Evolutionary conservation across 2,329 filamentous ascomycete genomes (phyloP).

Genomic region (Chlorencoelia australis): DNA sequence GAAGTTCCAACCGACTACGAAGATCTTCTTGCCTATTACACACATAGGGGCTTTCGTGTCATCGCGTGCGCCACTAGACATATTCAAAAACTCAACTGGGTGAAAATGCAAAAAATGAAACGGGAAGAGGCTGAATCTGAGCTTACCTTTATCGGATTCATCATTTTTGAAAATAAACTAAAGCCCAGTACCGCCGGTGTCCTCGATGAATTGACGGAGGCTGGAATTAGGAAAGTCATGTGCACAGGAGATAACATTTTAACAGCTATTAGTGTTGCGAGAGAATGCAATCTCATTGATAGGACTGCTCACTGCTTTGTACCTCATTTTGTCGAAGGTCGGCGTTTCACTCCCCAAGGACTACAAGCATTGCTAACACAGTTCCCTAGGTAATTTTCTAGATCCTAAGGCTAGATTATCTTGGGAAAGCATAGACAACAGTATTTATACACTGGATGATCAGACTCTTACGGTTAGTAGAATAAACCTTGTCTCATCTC

Average conservation of each 20-base stretch:
- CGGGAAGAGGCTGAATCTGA: constrained; percentile 73
- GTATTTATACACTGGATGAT: constrained; percentile 65
- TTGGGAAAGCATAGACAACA: constrained; percentile 96
- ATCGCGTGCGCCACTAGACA: constrained; percentile 92
- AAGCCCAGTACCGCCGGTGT: constrained; percentile 78
- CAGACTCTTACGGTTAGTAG: constrained; percentile 57
- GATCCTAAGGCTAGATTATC: constrained; percentile 63
- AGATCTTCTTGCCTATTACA: constrained; percentile 80
- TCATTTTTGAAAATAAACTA: constrained; percentile 97
- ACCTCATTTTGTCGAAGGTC: constrained; percentile 72
- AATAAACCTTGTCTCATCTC: not conserved
- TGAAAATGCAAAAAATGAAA: constrained; percentile 90
- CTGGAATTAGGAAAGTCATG: constrained; percentile 87
- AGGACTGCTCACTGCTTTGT: constrained; percentile 82
- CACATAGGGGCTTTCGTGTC: constrained; percentile 89
- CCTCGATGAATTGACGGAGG: constrained; percentile 69
- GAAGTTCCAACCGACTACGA: constrained; percentile 79
- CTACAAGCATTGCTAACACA: constrained; percentile 4
- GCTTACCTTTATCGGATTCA: constrained; percentile 87
- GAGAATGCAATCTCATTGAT: constrained; percentile 79
- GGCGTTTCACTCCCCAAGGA: not conserved
- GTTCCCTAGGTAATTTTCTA: constrained; percentile 49
- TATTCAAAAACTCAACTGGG: constrained; percentile 79
- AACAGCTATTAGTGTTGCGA: constrained; percentile 89
- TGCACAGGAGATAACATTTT: constrained; percentile 97